Evolutionary conservation across 2,329 filamentous ascomycete genomes (phyloP).

Genomic region (Phaeophleospora eucalypticola): DNA sequence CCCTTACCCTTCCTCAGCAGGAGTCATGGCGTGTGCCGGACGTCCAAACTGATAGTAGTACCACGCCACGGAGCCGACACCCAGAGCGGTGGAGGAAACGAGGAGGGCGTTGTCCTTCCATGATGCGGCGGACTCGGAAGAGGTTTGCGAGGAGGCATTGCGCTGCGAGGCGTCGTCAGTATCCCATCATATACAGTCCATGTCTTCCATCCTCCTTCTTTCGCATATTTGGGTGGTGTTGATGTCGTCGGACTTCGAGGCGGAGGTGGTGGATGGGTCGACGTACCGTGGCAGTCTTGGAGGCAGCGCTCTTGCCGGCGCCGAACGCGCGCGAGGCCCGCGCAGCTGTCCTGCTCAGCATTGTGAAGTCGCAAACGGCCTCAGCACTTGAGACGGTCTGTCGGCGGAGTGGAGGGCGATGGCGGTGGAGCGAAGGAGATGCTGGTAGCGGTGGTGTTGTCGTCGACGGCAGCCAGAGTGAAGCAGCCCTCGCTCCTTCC

Average conservation of each 20-base stretch:
- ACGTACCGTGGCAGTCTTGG: constrained; percentile 45
- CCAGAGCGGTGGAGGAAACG: constrained; percentile 78
- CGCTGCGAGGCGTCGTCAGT: constrained; percentile 37
- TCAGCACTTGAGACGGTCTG: constrained; percentile 32
- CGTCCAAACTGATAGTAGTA: constrained; percentile 96
- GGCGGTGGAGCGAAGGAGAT: constrained; percentile 5
- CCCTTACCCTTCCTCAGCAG: constrained; percentile 94
- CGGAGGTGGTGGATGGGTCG: constrained; percentile 7
- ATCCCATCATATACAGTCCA: constrained; percentile 14
- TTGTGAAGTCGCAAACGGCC: constrained; percentile 48
- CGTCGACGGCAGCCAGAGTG: background rate
- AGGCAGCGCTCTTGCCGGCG: constrained; percentile 64
- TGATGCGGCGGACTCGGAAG: constrained; percentile 60
- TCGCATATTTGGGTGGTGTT: background rate
- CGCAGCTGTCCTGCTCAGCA: constrained; percentile 91
- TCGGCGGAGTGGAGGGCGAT: constrained; percentile 11
- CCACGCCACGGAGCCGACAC: constrained; percentile 87
- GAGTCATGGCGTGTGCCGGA: constrained; percentile 81
- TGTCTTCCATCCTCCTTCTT: constrained; percentile 1
- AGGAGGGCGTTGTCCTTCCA: constrained; percentile 83
- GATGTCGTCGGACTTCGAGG: constrained; percentile 1
- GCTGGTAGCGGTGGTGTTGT: constrained; percentile 11
- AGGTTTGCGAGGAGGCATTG: constrained; percentile 67
- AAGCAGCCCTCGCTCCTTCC: background rate
- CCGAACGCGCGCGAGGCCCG: constrained; percentile 83